Conservation (phyloP, 331 rosid species). For the Prunus yedoensis region DNA sequence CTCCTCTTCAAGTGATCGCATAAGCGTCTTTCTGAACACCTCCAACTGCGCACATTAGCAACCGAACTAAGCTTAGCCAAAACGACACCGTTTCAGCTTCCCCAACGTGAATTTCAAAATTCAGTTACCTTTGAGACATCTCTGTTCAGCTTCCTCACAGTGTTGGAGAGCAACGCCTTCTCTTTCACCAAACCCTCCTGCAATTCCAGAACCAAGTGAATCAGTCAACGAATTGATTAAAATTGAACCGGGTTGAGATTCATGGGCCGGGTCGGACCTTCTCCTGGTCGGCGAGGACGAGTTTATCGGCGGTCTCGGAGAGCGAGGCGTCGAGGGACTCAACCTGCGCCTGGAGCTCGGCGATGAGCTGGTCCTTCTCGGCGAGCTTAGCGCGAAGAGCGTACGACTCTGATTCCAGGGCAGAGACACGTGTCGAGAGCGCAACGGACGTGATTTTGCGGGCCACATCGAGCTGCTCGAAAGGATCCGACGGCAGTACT, state of each 20-base stretch:
- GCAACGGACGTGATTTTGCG: slow-evolving; percentile 88
- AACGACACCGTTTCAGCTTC: not conserved
- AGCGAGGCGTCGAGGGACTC: slow-evolving; percentile 58
- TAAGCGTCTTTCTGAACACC: slow-evolving; percentile 82
- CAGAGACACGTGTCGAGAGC: slow-evolving; percentile 72
- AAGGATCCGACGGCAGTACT: slow-evolving; percentile 80
- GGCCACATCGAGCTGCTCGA: slow-evolving; percentile 85
- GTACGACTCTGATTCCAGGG: slow-evolving; percentile 55
- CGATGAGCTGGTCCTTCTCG: slow-evolving; percentile 53
- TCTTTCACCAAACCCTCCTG: slow-evolving; percentile 68
- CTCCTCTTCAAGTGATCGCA: slow-evolving; percentile 85
- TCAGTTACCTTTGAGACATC: slow-evolving; percentile 82
- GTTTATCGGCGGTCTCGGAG: slow-evolving; percentile 52
- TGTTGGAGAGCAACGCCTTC: slow-evolving; percentile 56
- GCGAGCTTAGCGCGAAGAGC: slow-evolving; percentile 45
- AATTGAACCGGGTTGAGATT: not conserved
- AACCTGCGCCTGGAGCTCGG: slow-evolving; percentile 59
- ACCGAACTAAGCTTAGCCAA: not conserved
- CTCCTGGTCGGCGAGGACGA: slow-evolving; percentile 46
- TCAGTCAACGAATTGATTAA: not conserved
- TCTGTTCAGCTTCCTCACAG: slow-evolving; percentile 77
- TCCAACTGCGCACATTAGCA: slow-evolving; percentile 61
- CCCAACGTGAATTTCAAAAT: not conserved
- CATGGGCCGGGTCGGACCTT: slow-evolving; percentile 45
- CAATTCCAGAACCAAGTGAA: slow-evolving; percentile 9